Base-by-base conservation (phyloP, 2,329 filamentous ascomycete genomes). In the Fusarium veterinarium region DNA sequence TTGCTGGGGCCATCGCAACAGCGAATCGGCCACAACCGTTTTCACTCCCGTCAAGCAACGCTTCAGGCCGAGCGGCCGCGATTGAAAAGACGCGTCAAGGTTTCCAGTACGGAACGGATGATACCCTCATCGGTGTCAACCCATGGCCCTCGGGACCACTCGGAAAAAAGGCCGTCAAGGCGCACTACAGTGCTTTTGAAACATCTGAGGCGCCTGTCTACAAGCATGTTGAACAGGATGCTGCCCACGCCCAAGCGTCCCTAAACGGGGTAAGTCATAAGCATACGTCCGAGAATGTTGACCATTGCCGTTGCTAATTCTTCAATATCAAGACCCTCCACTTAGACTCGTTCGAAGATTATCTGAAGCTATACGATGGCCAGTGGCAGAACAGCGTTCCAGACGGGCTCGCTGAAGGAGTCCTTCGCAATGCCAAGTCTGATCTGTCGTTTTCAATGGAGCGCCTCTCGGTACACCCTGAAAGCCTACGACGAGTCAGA, bases 211-310 rank as follows among this genome's bases (percentile, higher is more conserved):
- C 9, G 11, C 10, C 45, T 6, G 7, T 48, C 10, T n/a, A 31
- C 14, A 16, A 48, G 14, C 28, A n/a, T 17, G 4, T 17, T 8
- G 30, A 31, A 0, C 4, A 33, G 49, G 49, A 52, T n/a, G 4
- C 23, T 12, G 23, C 19, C 7, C 6, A 17, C 1, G 49, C 49
- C 4, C 12, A 52, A 0, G 7, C 2, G 3, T 52, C 49, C 33
- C 12, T 52, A 0, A 52, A 52, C 3, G 13, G 6, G 3, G 49
- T 37, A 11, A 20, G 11, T 8, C 5, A 25, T 4, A 7, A 10
- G 5, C 3, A 19, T 0, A 1, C 0, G n/a, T 8, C 48, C 0
- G 5, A 0, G 2, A 5, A 20, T 16, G 3, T 14, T n/a, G 13
- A 46, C 4, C 28, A 7, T 30, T 11, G 5, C 4, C 4, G 8